A percentile compares a stretch with the other conserved stretches of the same genome.
Evolutionary conservation across 2,329 filamentous ascomycete genomes (phyloP).

Genomic region (Cladophialophora immunda): DNA sequence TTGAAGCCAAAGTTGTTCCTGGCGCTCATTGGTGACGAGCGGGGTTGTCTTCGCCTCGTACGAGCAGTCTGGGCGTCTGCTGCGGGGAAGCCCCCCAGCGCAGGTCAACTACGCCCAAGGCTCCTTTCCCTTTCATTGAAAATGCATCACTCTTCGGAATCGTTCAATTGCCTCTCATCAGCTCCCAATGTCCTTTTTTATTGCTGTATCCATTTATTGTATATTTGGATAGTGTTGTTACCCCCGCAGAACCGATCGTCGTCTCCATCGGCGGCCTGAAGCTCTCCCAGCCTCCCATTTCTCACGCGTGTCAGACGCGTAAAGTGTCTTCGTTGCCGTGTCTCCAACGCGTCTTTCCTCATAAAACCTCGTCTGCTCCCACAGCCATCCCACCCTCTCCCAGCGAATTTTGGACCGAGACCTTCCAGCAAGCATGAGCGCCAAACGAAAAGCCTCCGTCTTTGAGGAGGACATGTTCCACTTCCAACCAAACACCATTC

Average conservation of each 20-base stretch:
- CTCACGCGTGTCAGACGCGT: slow-evolving; percentile 27
- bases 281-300: neutral
- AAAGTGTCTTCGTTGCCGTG: slow-evolving; percentile 31
- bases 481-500: slow-evolving; percentile 10
- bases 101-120: neutral
- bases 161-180: neutral
- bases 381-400: neutral
- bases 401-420: neutral
- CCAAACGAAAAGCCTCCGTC: slow-evolving; percentile 39
- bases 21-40: no score
- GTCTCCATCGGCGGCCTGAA: neutral
- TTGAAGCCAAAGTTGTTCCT: slow-evolving; percentile 8
- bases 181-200: neutral
- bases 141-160: neutral
- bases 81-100: neutral
- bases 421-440: slow-evolving; percentile 30
- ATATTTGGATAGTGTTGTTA: neutral
- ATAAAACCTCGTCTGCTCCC: neutral
- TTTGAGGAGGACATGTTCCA: slow-evolving; percentile 27
- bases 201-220: neutral
- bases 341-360: neutral
- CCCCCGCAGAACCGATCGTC: neutral
- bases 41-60: neutral
- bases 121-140: neutral
- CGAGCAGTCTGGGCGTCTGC: neutral